Evolutionary conservation across 805 yeast species (phyloP).

Genomic region (Cyberlindnera americana): DNA sequence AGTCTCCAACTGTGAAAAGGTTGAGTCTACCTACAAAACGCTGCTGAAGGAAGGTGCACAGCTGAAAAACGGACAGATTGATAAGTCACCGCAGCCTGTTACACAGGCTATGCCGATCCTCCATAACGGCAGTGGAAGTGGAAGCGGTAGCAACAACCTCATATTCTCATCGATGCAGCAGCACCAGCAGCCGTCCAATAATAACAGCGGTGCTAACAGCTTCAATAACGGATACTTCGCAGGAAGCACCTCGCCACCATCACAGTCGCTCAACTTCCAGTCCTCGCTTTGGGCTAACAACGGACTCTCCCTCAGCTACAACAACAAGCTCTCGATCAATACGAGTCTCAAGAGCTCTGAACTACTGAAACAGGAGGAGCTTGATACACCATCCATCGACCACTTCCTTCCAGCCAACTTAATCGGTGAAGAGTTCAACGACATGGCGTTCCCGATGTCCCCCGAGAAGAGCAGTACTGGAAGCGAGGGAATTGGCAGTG

Average conservation of each 20-base stretch:
- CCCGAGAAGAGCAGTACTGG: neutral
- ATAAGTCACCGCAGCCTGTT: neutral
- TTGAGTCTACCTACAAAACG: constrained; percentile 19
- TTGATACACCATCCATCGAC: constrained; percentile 33
- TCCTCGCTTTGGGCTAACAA: constrained; percentile 12
- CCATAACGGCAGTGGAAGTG: too few species aligned
- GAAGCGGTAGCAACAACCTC: too few species aligned
- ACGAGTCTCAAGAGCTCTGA: constrained; percentile 9
- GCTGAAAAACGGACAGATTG: constrained; percentile 11
- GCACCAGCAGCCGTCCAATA: neutral
- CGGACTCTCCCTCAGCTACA: constrained; percentile 7
- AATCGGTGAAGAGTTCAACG: constrained; percentile 26
- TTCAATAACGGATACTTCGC: constrained; percentile 2
- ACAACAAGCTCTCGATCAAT: constrained; percentile 9
- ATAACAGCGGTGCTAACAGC: constrained; percentile 3
- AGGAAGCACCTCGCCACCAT: constrained; percentile 8
- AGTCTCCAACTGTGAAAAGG: constrained; percentile 28
- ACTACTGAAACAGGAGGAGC: constrained; percentile 23
- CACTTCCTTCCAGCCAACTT: constrained; percentile 35
- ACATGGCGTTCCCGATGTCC: constrained; percentile 7
- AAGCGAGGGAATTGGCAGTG: constrained; percentile 9
- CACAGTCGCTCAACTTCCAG: constrained; percentile 1
- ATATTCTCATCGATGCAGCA: too few species aligned
- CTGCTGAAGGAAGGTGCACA: constrained; percentile 12
- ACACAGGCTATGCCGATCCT: neutral